Evolutionary conservation across 306 rosid species (phyloP).

Genomic region (Hylodesmum podocarpum): DNA sequence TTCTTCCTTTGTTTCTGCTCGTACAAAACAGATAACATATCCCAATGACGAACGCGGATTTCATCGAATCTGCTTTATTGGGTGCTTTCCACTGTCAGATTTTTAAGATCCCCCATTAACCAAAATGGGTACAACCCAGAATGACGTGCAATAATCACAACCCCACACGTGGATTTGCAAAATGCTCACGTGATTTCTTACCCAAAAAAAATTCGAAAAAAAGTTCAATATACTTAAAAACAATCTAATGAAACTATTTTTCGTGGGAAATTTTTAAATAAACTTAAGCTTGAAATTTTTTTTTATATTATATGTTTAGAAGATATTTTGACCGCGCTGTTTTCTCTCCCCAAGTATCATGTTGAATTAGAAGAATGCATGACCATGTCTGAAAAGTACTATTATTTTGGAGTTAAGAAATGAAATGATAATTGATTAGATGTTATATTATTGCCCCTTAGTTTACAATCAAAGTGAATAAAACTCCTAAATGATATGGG

Average conservation of each 20-base stretch:
- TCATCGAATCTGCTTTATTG: conserved; percentile 43
- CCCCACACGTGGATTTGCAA: conserved; percentile 3
- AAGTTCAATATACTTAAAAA: background rate
- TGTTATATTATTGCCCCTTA: background rate
- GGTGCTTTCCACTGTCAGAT: conserved; percentile 25
- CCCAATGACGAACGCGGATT: conserved; percentile 8
- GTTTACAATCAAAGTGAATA: background rate
- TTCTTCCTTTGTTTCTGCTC: background rate
- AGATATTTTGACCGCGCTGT: background rate
- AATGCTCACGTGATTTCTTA: background rate
- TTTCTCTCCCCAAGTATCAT: background rate
- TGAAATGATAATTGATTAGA: background rate
- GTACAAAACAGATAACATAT: background rate
- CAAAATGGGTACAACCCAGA: background rate
- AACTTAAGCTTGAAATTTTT: too few relatives aligned
- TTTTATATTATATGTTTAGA: background rate
- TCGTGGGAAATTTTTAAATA: background rate
- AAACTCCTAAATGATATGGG: background rate
- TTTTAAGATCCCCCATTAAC: background rate
- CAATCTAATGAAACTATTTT: background rate
- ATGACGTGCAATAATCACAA: conserved; percentile 17
- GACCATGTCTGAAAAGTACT: background rate
- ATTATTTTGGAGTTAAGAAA: background rate
- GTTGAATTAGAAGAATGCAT: background rate
- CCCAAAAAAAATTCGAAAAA: too few relatives aligned